Conservation (phyloP, 768 basidiomycete genomes). For the Leccinum uliginosum region DNA sequence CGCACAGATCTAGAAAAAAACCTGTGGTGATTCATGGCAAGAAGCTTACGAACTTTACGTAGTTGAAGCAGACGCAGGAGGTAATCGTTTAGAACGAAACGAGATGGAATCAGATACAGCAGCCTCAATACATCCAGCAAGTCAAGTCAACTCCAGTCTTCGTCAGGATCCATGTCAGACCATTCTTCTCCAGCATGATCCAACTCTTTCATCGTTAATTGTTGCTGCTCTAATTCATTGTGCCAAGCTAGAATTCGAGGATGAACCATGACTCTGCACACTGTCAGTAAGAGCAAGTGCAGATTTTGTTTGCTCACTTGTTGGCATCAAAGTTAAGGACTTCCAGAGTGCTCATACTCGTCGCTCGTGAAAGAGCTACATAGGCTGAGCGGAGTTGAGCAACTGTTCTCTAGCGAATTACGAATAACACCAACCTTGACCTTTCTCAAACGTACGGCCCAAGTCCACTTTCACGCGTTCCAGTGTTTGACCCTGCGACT, state of each 20-base stretch:
- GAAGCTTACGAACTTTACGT: too few species aligned
- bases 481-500: conserved; percentile 87
- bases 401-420: background rate
- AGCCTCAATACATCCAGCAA: background rate
- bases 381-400: conserved; percentile 41
- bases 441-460: conserved; percentile 70
- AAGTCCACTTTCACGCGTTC: conserved; percentile 81
- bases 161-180: conserved; percentile 35
- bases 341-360: conserved; percentile 58
- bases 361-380: conserved; percentile 72
- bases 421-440: conserved; percentile 50
- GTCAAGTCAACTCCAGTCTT: conserved; percentile 22
- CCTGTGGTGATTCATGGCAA: too few species aligned
- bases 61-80: too few species aligned
- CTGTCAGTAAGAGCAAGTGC: background rate
- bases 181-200: conserved; percentile 17
- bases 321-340: conserved; percentile 57
- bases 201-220: conserved; percentile 4
- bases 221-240: conserved; percentile 25
- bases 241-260: conserved; percentile 61
- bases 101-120: background rate
- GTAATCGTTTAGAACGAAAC: background rate
- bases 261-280: conserved; percentile 56
- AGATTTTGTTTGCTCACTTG: conserved; percentile 40
- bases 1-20: too few species aligned